Conservation (phyloP, 2,329 filamentous ascomycete species). For the Sporothrix dimorphospora region DNA sequence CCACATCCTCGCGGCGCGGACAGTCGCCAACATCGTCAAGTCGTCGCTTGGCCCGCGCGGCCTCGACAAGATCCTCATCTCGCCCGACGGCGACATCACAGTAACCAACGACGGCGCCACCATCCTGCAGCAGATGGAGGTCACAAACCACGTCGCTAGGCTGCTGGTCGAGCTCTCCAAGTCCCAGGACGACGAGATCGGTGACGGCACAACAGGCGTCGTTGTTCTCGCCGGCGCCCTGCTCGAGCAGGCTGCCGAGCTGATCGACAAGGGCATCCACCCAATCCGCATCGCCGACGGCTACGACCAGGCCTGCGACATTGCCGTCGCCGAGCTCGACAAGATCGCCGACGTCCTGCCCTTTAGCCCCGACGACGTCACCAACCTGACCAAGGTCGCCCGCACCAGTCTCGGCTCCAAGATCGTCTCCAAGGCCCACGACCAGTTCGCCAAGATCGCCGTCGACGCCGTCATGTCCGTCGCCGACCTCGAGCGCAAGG, state of each 20-base stretch:
- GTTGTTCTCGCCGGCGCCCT: slow-evolving; percentile 94
- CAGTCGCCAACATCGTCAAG: slow-evolving; percentile 96
- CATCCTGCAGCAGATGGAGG: slow-evolving; percentile 97
- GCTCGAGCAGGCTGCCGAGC: slow-evolving; percentile 92
- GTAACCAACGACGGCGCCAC: slow-evolving; percentile 99
- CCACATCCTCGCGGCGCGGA: slow-evolving; percentile 95
- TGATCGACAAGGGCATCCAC: slow-evolving; percentile 99
- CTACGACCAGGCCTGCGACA: slow-evolving; percentile 96
- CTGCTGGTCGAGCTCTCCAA: slow-evolving; percentile 95
- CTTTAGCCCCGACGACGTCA: slow-evolving; percentile 77
- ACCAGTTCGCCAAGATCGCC: slow-evolving; percentile 96
- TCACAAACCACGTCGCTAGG: slow-evolving; percentile 97
- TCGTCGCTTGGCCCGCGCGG: slow-evolving; percentile 93
- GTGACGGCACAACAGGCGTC: slow-evolving; percentile 96
- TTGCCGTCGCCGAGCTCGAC: slow-evolving; percentile 90
- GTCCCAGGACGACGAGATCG: slow-evolving; percentile 98
- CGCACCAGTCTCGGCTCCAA: slow-evolving; percentile 97
- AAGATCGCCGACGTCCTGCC: slow-evolving; percentile 88
- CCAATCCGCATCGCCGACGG: slow-evolving; percentile 98
- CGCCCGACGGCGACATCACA: slow-evolving; percentile 97
- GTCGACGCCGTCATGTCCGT: slow-evolving; percentile 97
- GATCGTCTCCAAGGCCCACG: slow-evolving; percentile 98
- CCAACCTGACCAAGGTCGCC: slow-evolving; percentile 91
- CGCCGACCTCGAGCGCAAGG: slow-evolving; percentile 91
- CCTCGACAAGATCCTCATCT: slow-evolving; percentile 98